A percentile compares a stretch with the other conserved stretches of the same genome.
phyloP scores from a whole-genome alignment of 345 rosid genomes.

The Fremontodendron californicum region DNA sequence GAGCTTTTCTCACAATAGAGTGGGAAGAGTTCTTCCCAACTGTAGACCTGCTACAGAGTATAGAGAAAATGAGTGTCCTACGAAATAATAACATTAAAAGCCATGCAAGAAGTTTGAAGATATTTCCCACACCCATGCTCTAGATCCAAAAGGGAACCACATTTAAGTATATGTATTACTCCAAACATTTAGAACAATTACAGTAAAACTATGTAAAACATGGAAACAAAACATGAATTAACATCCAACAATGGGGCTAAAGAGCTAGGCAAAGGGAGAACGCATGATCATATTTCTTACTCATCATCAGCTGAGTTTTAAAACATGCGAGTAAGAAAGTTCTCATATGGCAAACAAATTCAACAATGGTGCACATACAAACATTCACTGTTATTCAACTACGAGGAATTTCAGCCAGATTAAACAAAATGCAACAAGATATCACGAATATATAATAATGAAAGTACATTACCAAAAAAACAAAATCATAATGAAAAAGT shows the following conservation, averaged over 20 bases:
- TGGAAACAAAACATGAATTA: no score
- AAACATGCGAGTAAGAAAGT: not conserved
- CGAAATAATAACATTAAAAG: not conserved
- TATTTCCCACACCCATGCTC: slow-evolving; percentile 24
- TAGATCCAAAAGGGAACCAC: slow-evolving; percentile 45
- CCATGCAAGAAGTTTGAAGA: not conserved
- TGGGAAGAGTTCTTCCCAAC: slow-evolving; percentile 22
- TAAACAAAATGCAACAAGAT: no score
- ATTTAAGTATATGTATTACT: slow-evolving; percentile 14
- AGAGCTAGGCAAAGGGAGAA: not conserved
- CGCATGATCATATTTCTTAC: not conserved
- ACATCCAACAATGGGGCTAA: not conserved
- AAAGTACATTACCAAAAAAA: not conserved
- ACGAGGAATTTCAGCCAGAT: no score
- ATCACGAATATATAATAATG: not conserved
- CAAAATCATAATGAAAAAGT: not conserved
- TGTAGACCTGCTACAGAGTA: slow-evolving; percentile 24
- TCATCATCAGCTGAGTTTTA: no score
- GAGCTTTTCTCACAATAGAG: slow-evolving; percentile 40
- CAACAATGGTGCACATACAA: not conserved
- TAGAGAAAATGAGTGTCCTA: not conserved
- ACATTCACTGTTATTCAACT: not conserved
- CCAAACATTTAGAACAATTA: no score
- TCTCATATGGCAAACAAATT: not conserved
- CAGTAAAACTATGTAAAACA: not conserved